phyloP scores from a whole-genome alignment of 2,329 filamentous ascomycete genomes.

The Penicillium sp. region DNA sequence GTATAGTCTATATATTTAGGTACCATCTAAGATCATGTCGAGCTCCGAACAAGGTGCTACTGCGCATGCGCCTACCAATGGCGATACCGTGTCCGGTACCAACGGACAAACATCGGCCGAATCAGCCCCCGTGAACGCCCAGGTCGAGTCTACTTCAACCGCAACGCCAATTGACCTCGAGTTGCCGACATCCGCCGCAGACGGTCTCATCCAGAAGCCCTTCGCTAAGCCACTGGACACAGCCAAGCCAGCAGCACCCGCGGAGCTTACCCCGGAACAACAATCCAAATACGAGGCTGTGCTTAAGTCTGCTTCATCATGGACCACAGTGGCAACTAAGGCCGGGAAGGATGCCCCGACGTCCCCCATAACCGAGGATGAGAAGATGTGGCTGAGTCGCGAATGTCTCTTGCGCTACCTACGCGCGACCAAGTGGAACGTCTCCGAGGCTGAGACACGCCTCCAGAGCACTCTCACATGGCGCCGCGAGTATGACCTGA shows the following conservation, averaged over 20 bases:
- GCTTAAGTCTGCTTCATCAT: constrained; percentile 65
- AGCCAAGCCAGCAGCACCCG: constrained; percentile 55
- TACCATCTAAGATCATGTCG: not conserved
- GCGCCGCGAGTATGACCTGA: constrained; percentile 85
- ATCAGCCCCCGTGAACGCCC: constrained; percentile 1
- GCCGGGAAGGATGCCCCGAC: constrained; percentile 56
- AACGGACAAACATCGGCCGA: not conserved
- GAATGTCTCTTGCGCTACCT: constrained; percentile 93
- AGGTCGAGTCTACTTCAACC: constrained; percentile 6
- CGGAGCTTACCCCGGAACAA: constrained; percentile 71
- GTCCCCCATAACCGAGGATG: constrained; percentile 69
- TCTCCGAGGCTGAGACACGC: constrained; percentile 72
- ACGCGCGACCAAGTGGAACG: constrained; percentile 86
- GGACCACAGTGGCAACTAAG: constrained; percentile 67
- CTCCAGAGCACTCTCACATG: constrained; percentile 77
- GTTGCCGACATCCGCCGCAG: constrained; percentile 37
- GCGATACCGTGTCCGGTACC: constrained; percentile 4
- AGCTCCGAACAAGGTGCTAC: constrained; percentile 4
- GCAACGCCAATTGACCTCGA: constrained; percentile 21
- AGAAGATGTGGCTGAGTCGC: constrained; percentile 85
- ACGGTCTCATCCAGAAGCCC: constrained; percentile 53
- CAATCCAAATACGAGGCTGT: constrained; percentile 76
- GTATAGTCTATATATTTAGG: not conserved
- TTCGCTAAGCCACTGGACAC: constrained; percentile 56
- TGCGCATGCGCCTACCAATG: constrained; percentile 10